A percentile compares a stretch with the other conserved stretches of the same genome.
Conservation (phyloP, 2,329 filamentous ascomycete genomes). For the Anthostomella pinea region DNA sequence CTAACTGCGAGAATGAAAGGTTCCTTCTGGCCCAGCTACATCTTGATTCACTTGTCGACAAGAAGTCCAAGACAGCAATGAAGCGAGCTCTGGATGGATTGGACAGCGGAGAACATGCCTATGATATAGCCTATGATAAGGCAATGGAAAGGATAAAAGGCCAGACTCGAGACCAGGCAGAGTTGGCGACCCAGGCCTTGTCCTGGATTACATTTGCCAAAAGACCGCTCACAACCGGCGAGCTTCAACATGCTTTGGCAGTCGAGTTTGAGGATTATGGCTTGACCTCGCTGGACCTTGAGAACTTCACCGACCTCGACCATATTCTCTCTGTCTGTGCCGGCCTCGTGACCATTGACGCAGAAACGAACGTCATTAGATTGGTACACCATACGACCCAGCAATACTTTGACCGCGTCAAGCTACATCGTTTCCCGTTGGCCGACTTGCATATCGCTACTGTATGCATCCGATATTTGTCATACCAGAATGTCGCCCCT, state of each 20-base stretch:
- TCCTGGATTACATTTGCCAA: constrained; percentile 2
- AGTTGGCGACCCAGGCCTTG: neutral
- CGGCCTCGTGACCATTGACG: constrained; percentile 36
- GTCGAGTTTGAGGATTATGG: constrained; percentile 20
- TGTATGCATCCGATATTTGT: neutral
- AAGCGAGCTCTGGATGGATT: neutral
- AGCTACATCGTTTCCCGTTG: neutral
- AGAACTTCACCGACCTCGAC: constrained; percentile 25
- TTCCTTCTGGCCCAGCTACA: constrained; percentile 1
- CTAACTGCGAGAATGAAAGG: neutral
- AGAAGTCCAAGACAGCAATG: neutral
- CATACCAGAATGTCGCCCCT: neutral
- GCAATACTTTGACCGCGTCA: constrained; percentile 34
- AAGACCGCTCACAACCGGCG: constrained; percentile 8
- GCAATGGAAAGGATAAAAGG: constrained; percentile 1
- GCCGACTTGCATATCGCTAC: neutral
- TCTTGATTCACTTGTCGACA: neutral
- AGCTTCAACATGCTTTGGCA: constrained; percentile 38
- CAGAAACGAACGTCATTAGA: constrained; percentile 32
- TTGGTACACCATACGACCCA: constrained; percentile 40
- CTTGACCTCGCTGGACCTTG: constrained; percentile 24
- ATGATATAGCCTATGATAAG: neutral
- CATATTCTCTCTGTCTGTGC: constrained; percentile 32
- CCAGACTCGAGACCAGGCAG: neutral
- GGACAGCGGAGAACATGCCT: neutral